Conservation (phyloP, 768 basidiomycete species). For the Coprinopsis sp. region DNA sequence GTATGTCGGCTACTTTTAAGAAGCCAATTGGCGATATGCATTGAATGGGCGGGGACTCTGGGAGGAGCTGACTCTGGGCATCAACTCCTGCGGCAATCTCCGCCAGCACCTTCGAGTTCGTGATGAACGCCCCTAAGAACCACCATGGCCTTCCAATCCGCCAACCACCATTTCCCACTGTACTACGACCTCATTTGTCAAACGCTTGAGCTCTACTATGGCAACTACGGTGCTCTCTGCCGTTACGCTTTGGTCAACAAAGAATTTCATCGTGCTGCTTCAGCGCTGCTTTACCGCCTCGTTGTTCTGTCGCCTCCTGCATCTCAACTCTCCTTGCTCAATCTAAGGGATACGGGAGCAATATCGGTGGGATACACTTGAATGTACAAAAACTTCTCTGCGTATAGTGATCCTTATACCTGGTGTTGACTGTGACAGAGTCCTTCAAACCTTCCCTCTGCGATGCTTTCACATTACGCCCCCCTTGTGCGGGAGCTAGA, state of each 20-base stretch:
- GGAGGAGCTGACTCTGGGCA: no score
- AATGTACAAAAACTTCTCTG: no score
- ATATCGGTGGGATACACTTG: slow-evolving; percentile 26
- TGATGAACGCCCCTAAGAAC: no score
- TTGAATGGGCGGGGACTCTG: no score
- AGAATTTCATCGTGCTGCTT: slow-evolving; percentile 41
- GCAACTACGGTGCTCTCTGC: slow-evolving; percentile 34
- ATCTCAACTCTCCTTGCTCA: slow-evolving; percentile 23
- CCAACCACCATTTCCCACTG: slow-evolving; percentile 7
- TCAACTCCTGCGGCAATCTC: no score
- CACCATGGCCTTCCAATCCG: no score
- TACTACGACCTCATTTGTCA: slow-evolving; percentile 32
- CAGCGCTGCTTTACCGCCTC: slow-evolving; percentile 40
- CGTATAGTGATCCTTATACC: slow-evolving; percentile 1
- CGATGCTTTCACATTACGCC: slow-evolving; percentile 35
- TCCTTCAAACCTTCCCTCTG: slow-evolving; percentile 35
- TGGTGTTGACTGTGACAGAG: slow-evolving; percentile 18
- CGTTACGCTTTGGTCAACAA: slow-evolving; percentile 41
- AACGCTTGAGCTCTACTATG: slow-evolving; percentile 27
- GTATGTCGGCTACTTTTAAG: no score
- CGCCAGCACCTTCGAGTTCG: no score
- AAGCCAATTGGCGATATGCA: no score
- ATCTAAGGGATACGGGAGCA: slow-evolving; percentile 32
- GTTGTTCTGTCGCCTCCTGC: slow-evolving; percentile 37
- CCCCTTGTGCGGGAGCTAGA: slow-evolving; percentile 37